Evolutionary conservation across 2,329 filamentous ascomycete genomes (phyloP).

Genomic region (Microcera coccophila): DNA sequence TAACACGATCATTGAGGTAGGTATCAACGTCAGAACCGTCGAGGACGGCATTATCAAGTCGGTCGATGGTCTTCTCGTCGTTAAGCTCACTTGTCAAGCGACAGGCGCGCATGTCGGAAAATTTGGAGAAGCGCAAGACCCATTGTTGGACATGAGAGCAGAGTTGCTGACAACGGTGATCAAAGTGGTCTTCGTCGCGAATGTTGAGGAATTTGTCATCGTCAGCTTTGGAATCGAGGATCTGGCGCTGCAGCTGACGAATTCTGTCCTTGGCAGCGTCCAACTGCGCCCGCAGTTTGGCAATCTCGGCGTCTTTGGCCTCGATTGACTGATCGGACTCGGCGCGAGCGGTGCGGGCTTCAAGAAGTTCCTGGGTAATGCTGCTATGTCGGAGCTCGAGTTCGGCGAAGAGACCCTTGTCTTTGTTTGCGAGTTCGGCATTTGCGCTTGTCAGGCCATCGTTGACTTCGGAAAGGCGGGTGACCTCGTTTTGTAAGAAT

Average conservation of each 20-base stretch:
- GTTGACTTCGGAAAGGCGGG: constrained; percentile 77
- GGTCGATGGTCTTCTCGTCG: constrained; percentile 89
- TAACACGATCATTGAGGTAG: constrained; percentile 83
- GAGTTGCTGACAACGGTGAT: constrained; percentile 86
- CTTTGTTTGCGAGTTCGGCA: constrained; percentile 68
- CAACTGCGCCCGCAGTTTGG: constrained; percentile 71
- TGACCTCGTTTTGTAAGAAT: constrained; percentile 77
- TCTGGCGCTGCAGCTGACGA: constrained; percentile 48
- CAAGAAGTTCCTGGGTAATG: constrained; percentile 64
- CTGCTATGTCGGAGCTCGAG: constrained; percentile 65
- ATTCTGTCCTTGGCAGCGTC: constrained; percentile 65
- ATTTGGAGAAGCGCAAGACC: constrained; percentile 96
- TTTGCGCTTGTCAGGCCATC: constrained; percentile 75
- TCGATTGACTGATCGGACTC: constrained; percentile 63
- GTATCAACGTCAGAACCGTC: constrained; percentile 90
- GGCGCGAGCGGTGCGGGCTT: constrained; percentile 60
- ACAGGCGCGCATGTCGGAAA: constrained; percentile 87
- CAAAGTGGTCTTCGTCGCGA: constrained; percentile 91
- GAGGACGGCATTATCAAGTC: constrained; percentile 88
- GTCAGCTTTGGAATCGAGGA: constrained; percentile 54
- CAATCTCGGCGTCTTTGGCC: constrained; percentile 81
- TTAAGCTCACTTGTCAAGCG: constrained; percentile 78
- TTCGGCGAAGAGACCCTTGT: constrained; percentile 65
- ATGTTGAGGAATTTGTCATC: constrained; percentile 73
- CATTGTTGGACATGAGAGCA: constrained; percentile 96